Conservation (phyloP, 345 rosid genomes). For the Mangifera indica region DNA sequence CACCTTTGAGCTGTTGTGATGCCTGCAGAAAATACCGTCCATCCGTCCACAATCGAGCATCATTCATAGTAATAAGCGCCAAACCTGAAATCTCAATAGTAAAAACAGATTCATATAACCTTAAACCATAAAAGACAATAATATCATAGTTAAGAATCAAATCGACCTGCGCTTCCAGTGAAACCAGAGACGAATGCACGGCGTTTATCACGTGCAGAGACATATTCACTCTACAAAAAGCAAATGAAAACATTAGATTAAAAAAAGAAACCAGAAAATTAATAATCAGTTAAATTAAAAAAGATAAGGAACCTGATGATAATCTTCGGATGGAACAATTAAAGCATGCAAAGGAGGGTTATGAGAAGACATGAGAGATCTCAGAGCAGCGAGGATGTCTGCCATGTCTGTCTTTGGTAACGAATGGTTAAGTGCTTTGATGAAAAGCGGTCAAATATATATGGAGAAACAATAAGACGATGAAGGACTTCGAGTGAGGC, state of each 20-base stretch:
- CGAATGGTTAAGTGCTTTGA: background rate
- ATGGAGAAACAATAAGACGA: too few relatives aligned
- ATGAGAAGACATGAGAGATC: slow-evolving; percentile 88
- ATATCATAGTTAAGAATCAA: background rate
- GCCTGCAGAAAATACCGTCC: slow-evolving; percentile 96
- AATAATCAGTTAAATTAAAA: background rate
- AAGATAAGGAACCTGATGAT: slow-evolving; percentile 65
- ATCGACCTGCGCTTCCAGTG: slow-evolving; percentile 86
- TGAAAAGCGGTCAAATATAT: background rate
- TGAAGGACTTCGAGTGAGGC: too few relatives aligned
- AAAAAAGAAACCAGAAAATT: background rate
- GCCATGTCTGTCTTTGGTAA: slow-evolving; percentile 36
- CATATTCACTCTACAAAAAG: slow-evolving; percentile 76
- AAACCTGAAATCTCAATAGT: slow-evolving; percentile 49
- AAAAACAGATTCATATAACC: background rate
- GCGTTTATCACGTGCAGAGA: slow-evolving; percentile 77
- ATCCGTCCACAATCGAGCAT: slow-evolving; percentile 92
- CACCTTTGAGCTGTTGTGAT: slow-evolving; percentile 62
- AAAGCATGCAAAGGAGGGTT: slow-evolving; percentile 89
- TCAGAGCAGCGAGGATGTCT: slow-evolving; percentile 58
- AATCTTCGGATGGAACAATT: slow-evolving; percentile 86
- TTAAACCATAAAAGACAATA: background rate
- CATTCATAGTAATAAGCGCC: slow-evolving; percentile 71
- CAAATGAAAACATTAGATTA: background rate
- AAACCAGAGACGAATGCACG: slow-evolving; percentile 91